Percentiles rank a stretch among this genome's conserved stretches.
Evolutionary conservation across 257 asterid species (phyloP).

Genomic region (Phtheirospermum japonicum): DNA sequence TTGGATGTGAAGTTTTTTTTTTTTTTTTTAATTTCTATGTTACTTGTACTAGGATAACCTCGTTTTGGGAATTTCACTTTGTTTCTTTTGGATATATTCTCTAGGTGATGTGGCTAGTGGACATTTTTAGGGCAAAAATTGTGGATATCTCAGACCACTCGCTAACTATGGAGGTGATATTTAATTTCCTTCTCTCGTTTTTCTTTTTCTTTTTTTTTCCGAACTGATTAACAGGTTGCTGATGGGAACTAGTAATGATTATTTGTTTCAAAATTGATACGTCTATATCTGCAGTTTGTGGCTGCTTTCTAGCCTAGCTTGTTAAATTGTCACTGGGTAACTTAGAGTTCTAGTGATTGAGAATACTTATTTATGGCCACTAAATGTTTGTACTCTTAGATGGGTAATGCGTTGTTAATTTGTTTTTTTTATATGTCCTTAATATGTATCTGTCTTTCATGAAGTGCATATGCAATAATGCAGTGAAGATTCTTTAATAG

Average conservation of each 20-base stretch:
- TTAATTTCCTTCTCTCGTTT: not conserved
- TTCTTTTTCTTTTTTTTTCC: conserved; percentile 7
- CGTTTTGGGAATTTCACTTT: conserved; percentile 1
- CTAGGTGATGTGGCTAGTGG: conserved; percentile 97
- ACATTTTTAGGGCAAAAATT: conserved; percentile 87
- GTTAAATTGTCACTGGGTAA: conserved; percentile 1
- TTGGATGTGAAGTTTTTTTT: not conserved
- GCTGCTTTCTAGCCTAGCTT: conserved; percentile 19
- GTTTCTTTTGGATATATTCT: conserved; percentile 22
- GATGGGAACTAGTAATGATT: not conserved
- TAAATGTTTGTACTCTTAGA: not conserved
- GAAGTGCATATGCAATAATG: not conserved
- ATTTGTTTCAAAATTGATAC: conserved; percentile 13
- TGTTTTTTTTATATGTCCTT: too few species aligned
- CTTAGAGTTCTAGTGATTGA: not conserved
- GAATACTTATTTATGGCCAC: not conserved
- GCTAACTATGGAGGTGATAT: conserved; percentile 84
- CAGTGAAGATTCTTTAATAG: conserved; percentile 4
- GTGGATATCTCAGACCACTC: conserved; percentile 92
- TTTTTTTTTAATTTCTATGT: not conserved
- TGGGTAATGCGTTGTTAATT: too few species aligned
- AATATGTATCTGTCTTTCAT: too few species aligned
- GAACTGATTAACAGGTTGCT: conserved; percentile 7
- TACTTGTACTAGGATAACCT: conserved; percentile 10
- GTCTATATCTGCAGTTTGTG: not conserved